Conservation (phyloP, 2,329 filamentous ascomycete genomes). For the Pseudogymnoascus sp. region DNA sequence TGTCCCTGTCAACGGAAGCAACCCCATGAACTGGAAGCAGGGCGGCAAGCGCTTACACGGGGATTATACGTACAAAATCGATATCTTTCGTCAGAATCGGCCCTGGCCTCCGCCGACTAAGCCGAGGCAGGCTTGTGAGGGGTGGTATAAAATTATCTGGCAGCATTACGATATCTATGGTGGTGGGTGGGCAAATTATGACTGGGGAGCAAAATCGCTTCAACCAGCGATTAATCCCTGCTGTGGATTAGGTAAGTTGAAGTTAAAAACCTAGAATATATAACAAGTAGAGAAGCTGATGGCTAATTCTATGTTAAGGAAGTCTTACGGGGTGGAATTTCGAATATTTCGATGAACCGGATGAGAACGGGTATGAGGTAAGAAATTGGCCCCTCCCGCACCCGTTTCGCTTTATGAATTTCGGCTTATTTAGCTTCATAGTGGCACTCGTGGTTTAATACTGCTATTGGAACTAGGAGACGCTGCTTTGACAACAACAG, state of each 20-base stretch:
- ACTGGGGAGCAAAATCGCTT: slow-evolving; percentile 23
- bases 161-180: slow-evolving; percentile 22
- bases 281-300: no score
- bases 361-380: slow-evolving; percentile 16
- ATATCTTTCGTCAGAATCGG: slow-evolving; percentile 18
- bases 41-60: slow-evolving; percentile 23
- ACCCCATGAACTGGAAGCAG: slow-evolving; percentile 30
- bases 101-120: slow-evolving; percentile 21
- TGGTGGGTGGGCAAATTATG: slow-evolving; percentile 23
- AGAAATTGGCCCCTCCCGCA: not conserved
- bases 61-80: slow-evolving; percentile 24
- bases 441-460: slow-evolving; percentile 16
- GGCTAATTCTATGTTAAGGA: slow-evolving; percentile 11
- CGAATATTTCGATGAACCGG: slow-evolving; percentile 19
- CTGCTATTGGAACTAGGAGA: slow-evolving; percentile 14
- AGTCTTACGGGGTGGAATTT: slow-evolving; percentile 23
- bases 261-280: not conserved
- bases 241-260: slow-evolving; percentile 15
- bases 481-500: slow-evolving; percentile 15
- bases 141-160: slow-evolving; percentile 19
- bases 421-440: not conserved
- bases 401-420: not conserved
- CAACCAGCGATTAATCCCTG: slow-evolving; percentile 18
- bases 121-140: slow-evolving; percentile 20
- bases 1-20: slow-evolving; percentile 18